These are phyloP conservation scores for Monosiga brevicollis DNA, from an alignment of 78 protist genomes.

Conservation along the genomic window DNA sequence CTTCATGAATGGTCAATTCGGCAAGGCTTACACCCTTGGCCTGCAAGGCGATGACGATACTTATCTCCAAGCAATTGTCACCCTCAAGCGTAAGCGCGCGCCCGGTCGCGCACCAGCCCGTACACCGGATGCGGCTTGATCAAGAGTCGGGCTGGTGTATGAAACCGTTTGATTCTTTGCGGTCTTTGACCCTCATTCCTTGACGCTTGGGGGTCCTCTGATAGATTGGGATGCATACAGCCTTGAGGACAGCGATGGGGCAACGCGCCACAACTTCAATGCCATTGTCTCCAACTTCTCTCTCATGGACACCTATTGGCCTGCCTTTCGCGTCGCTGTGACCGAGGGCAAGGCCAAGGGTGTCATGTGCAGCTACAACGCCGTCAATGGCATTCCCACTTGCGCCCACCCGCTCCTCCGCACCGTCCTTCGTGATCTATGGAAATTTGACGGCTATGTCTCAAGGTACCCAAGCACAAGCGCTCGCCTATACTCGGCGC, in stretches of 20 bases:
- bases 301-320: constrained; percentile 8
- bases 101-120: too few species aligned
- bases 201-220: too few species aligned
- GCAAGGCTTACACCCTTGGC: neutral
- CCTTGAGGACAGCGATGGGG: neutral
- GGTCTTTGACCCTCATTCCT: too few species aligned
- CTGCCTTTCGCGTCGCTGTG: constrained; percentile 2
- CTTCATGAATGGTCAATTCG: constrained; percentile 8
- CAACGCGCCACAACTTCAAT: neutral
- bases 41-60: constrained; percentile 4
- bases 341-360: constrained; percentile 16
- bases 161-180: too few species aligned
- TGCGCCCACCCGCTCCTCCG: constrained; percentile 4
- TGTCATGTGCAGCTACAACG: constrained; percentile 34
- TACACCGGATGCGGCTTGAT: too few species aligned
- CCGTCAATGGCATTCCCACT: constrained; percentile 10
- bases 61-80: neutral
- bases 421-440: neutral
- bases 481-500: too few species aligned
- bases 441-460: constrained; percentile 5
- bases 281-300: neutral
- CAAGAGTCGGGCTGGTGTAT: too few species aligned
- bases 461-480: too few species aligned
- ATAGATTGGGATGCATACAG: neutral
- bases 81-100: constrained; percentile 17